Percentiles rank a stretch among this genome's conserved stretches.
Conservation (phyloP, 2,329 filamentous ascomycete genomes). For the Epichloe scottii region DNA sequence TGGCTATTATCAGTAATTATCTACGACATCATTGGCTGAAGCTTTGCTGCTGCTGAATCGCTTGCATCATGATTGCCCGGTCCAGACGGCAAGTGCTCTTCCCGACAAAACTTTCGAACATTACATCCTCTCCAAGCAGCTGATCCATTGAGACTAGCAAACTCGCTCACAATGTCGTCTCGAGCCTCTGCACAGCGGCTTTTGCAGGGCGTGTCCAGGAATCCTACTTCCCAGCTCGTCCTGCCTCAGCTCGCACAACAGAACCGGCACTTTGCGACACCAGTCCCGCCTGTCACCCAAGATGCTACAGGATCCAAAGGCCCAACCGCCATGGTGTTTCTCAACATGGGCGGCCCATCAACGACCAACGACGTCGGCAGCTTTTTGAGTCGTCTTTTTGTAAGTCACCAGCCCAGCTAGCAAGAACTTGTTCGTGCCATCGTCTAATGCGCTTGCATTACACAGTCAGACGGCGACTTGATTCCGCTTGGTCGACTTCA, state of each 20-base stretch:
- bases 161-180: slow-evolving; percentile 17
- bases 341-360: slow-evolving; percentile 96
- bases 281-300: slow-evolving; percentile 67
- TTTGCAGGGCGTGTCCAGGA: slow-evolving; percentile 15
- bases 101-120: background rate
- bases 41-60: rapidly evolving
- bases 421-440: background rate
- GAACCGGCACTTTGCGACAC: slow-evolving; percentile 23
- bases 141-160: background rate
- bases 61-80: slow-evolving; percentile 6
- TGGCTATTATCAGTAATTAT: slow-evolving; percentile 13
- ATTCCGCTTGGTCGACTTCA: slow-evolving; percentile 93
- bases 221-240: slow-evolving; percentile 14
- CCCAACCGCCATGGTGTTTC: slow-evolving; percentile 93
- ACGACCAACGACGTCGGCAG: slow-evolving; percentile 78
- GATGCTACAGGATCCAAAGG: slow-evolving; percentile 58
- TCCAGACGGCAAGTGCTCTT: background rate
- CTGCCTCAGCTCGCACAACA: slow-evolving; percentile 19
- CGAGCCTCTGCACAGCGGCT: slow-evolving; percentile 20
- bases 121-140: background rate
- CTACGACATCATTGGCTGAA: slow-evolving; percentile 15
- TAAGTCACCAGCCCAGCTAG: slow-evolving; percentile 32
- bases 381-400: slow-evolving; percentile 86
- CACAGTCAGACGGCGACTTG: slow-evolving; percentile 76
- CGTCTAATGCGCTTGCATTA: slow-evolving; percentile 3